A percentile compares a stretch with the other conserved stretches of the same genome.
These are phyloP conservation scores for Aureococcus anophagefferens DNA, from an alignment of 108 stramenopile species.

Conservation along the genomic window DNA sequence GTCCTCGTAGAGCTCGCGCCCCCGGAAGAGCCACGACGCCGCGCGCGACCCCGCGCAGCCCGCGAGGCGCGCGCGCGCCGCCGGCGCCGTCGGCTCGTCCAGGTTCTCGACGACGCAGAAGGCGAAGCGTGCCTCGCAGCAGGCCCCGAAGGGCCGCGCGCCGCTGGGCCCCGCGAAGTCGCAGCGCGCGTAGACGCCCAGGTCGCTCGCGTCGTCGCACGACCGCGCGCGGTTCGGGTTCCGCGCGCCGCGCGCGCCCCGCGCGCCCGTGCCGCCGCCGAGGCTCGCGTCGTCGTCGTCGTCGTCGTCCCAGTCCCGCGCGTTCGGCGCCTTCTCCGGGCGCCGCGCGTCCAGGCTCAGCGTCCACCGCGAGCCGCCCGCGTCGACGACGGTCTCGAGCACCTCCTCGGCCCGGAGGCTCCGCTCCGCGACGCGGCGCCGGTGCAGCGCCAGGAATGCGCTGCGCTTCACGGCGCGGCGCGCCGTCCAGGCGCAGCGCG, in stretches of 20 bases:
- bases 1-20: neutral
- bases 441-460: neutral
- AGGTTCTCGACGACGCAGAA: neutral
- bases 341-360: neutral
- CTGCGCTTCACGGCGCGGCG: neutral
- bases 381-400: neutral
- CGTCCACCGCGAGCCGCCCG: neutral
- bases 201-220: neutral
- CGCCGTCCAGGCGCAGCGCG: neutral
- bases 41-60: neutral
- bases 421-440: neutral
- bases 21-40: neutral
- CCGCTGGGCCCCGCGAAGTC: neutral
- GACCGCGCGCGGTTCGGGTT: neutral
- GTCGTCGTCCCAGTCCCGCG: too few relatives aligned
- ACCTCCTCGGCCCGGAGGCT: neutral
- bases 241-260: too few relatives aligned
- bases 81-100: neutral
- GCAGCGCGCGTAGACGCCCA: neutral
- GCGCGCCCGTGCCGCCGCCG: too few relatives aligned
- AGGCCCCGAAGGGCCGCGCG: neutral
- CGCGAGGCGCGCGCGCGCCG: neutral
- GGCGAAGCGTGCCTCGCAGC: neutral
- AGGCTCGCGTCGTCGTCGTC: too few relatives aligned
- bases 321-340: neutral